Evolutionary conservation across 2,329 filamentous ascomycete genomes (phyloP).

Genomic region (Trichoderma sp.): DNA sequence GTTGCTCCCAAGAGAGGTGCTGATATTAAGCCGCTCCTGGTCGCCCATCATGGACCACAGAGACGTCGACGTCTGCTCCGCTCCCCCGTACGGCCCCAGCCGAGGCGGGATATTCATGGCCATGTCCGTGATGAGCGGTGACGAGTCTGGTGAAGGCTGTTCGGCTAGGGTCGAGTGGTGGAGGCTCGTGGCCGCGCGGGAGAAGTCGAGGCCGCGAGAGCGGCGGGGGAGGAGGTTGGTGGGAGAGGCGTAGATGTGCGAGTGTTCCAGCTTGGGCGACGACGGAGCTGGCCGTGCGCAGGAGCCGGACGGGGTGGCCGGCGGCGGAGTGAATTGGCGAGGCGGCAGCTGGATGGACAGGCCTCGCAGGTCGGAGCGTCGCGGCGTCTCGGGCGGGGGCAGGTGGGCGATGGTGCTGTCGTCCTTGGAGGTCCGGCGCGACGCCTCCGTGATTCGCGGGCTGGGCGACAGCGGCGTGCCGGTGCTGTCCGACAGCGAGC

Average conservation of each 20-base stretch:
- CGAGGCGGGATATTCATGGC: conserved; percentile 65
- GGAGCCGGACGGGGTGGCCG: conserved; percentile 41
- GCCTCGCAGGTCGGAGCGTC: conserved; percentile 66
- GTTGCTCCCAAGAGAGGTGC: conserved; percentile 76
- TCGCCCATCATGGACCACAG: conserved; percentile 72
- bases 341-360: conserved; percentile 50
- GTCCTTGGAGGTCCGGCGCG: conserved; percentile 64
- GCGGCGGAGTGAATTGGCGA: conserved; percentile 44
- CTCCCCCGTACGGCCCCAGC: conserved; percentile 50
- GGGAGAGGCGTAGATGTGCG: conserved; percentile 83
- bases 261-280: conserved; percentile 83
- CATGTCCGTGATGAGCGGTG: conserved; percentile 74
- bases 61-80: conserved; percentile 68
- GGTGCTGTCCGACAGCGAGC: conserved; percentile 67
- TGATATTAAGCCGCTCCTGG: conserved; percentile 70
- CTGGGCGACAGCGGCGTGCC: conserved; percentile 62
- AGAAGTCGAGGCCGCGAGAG: conserved; percentile 90
- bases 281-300: conserved; percentile 65
- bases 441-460: conserved; percentile 57
- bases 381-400: conserved; percentile 67
- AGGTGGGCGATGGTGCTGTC: conserved; percentile 58
- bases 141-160: conserved; percentile 84
- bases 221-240: conserved; percentile 85
- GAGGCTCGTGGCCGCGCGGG: conserved; percentile 86
- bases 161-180: conserved; percentile 95